phyloP scores from a whole-genome alignment of 2,329 filamentous ascomycete species.

The Emmonsiellopsis sp. region DNA sequence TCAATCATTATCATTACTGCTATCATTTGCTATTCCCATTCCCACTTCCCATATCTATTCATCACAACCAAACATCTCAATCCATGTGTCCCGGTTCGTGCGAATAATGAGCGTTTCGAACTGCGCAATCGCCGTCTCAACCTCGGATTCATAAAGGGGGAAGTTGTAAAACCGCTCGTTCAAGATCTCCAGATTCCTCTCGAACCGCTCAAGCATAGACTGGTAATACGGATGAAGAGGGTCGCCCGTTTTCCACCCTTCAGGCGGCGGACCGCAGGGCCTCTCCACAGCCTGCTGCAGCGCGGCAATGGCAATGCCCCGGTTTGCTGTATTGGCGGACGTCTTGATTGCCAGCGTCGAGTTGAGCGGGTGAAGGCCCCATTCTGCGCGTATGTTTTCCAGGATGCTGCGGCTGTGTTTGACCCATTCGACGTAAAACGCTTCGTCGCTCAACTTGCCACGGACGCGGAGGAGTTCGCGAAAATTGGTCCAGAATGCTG shows the following conservation, averaged over 20 bases:
- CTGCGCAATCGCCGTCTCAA: constrained; percentile 1
- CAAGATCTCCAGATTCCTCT: constrained; percentile 5
- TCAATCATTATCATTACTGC: too few species aligned
- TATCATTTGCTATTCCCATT: too few species aligned
- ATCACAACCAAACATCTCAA: constrained; percentile 8
- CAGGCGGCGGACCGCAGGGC: constrained; percentile 9
- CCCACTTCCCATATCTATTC: background rate
- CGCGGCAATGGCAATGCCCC: constrained; percentile 4
- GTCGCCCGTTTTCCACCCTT: constrained; percentile 9
- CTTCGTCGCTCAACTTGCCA: constrained; percentile 1
- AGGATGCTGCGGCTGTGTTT: constrained; percentile 12
- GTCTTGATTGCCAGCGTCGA: constrained; percentile 9
- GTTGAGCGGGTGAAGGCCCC: constrained; percentile 8
- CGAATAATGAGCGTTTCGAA: constrained; percentile 10
- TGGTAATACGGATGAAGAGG: constrained; percentile 12
- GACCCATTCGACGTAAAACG: constrained; percentile 10
- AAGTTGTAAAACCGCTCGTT: background rate
- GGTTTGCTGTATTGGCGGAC: constrained; percentile 8
- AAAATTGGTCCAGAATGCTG: constrained; percentile 8
- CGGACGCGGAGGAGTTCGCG: constrained; percentile 2
- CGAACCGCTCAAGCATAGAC: constrained; percentile 12
- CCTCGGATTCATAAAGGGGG: background rate
- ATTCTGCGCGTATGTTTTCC: constrained; percentile 13
- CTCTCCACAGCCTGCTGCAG: constrained; percentile 5
- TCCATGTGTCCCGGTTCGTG: constrained; percentile 13